Evolutionary conservation across 1,139 yeast genomes (phyloP).

Genomic region (Eremothecium coryli): DNA sequence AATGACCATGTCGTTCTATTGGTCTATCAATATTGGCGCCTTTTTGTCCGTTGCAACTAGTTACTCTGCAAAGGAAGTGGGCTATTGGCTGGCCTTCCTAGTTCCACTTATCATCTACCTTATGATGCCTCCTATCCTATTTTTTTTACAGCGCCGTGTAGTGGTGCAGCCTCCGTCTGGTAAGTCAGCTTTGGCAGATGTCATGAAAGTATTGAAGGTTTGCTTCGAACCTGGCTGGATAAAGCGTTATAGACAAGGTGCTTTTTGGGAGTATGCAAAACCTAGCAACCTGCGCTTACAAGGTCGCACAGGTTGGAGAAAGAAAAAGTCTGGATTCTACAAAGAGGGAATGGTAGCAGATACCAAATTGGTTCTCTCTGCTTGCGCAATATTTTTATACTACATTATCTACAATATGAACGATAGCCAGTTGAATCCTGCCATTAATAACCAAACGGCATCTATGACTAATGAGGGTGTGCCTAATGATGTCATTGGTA

Average conservation of each 20-base stretch:
- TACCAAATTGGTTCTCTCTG: conserved; percentile 46
- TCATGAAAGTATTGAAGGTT: conserved; percentile 35
- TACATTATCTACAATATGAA: conserved; percentile 54
- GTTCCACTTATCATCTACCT: conserved; percentile 46
- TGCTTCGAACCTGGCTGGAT: conserved; percentile 38
- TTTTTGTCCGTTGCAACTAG: conserved; percentile 72
- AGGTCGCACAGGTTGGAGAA: conserved; percentile 29
- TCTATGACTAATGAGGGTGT: conserved; percentile 58
- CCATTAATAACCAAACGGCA: conserved; percentile 58
- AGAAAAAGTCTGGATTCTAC: conserved; percentile 12
- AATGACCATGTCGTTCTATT: conserved; percentile 67
- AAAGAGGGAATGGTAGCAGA: conserved; percentile 44
- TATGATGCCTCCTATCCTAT: conserved; percentile 40
- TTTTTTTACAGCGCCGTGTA: conserved; percentile 35
- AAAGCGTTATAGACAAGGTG: conserved; percentile 32
- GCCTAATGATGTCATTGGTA: conserved; percentile 62
- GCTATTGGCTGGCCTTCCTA: conserved; percentile 70
- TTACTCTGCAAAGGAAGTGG: conserved; percentile 57
- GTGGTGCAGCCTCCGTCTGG: conserved; percentile 35
- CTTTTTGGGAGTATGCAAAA: conserved; percentile 48
- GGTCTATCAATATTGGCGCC: conserved; percentile 76
- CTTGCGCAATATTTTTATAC: conserved; percentile 56
- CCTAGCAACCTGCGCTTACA: conserved; percentile 42
- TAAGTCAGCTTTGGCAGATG: conserved; percentile 42
- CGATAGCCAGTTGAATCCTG: conserved; percentile 57